Base-by-base conservation (phyloP, 176 grass and related monocot genomes). In the Puccinellia tenuiflora region DNA sequence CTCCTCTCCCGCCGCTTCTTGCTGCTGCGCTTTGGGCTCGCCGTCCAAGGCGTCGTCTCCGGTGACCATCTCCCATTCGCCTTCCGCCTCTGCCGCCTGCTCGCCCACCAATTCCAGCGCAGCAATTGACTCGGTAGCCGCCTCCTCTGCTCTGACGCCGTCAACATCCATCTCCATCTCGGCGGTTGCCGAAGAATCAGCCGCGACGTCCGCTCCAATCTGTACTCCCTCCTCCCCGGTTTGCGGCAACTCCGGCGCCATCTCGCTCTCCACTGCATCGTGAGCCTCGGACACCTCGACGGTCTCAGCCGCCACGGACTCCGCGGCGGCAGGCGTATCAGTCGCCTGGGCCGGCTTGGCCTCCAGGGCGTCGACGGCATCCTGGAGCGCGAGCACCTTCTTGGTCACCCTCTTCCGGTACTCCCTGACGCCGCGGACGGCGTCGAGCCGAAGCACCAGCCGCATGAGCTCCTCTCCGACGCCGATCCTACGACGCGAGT, bases 331-430 rank as follows among this genome's bases (percentile, higher is more conserved):
- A 20, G 37, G 21, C 21, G 5, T 17, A 2, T 42, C n/a, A 31
- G 7, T 3, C 20, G 4, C 4, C 34, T 2, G 21, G 0, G 66
- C 21, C 25, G 56, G 15, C 60, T 1, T 39, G 7, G 79, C 39
- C 26, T 85, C 68, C 1, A 97, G 62, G 3, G 90, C 83, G 63
- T 94, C 95, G 5, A 98, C 76, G 6, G 85, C 80, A 5, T 97
- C 90, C 77, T 97, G 95, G 7, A 97, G 80, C 47, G 75, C 72
- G 42, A 97, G 88, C 22, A 92, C 92, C 33, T 61, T 79, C 46
- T 39, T 87, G 46, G 88, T 79, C 62, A 97, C 95, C 84, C 67
- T 82, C 71, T 61, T 81, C 62, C 95, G 61, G 34, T 91, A 94
- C 66, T 88, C 90, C 60, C 95, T 77, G 18, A 88, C 92, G 9